Base-by-base conservation (phyloP, 768 basidiomycete genomes). In the Suillus bovinus region DNA sequence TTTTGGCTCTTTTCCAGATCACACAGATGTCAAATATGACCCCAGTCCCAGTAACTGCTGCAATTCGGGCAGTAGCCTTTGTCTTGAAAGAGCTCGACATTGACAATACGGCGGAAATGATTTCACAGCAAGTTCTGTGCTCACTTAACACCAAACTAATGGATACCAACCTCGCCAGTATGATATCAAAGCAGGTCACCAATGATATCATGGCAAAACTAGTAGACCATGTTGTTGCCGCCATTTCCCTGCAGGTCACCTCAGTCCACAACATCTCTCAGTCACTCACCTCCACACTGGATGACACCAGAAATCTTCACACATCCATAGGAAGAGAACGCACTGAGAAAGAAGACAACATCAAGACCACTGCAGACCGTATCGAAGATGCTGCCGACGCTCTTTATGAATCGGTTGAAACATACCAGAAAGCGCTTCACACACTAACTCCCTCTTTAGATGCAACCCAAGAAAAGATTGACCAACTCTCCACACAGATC, bases 31-130 rank as follows among this genome's bases (percentile, higher is more conserved):
- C 22, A 11, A 57, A 24, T 5, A 29, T n/a, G 2, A 50, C 17
- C 0, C 36, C 41, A 2, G 1, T 31, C 4, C 22, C 33, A 11
- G 52, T 42, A 5, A 22, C 4, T 4, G 24, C 24, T 1, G 55
- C 61, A 17, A 62, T 50, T 1, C 13, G 34, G 4, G 61, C 46
- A 13, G 42, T 57, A 17, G 61, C 61, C 0, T 62, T 42, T 24
- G 13, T 62, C 0, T 2, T 62, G 29, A 55, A 62, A 4, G 17
- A 60, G 11, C 24, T 1, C 10, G 36, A n/a, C 5, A 20, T 39
- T 1, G 1, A 6, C 31, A 6, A 33, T 9, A n/a, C n/a, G n/a
- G n/a, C n/a, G n/a, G n/a, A n/a, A n/a, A n/a, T n/a, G n/a, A n/a
- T n/a, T n/a, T n/a, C n/a, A n/a, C n/a, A n/a, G n/a, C n/a, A n/a